These are phyloP conservation scores for Stephanocyclus meneghinianus DNA, from an alignment of 352 stramenopile species.

Conservation along the genomic window DNA sequence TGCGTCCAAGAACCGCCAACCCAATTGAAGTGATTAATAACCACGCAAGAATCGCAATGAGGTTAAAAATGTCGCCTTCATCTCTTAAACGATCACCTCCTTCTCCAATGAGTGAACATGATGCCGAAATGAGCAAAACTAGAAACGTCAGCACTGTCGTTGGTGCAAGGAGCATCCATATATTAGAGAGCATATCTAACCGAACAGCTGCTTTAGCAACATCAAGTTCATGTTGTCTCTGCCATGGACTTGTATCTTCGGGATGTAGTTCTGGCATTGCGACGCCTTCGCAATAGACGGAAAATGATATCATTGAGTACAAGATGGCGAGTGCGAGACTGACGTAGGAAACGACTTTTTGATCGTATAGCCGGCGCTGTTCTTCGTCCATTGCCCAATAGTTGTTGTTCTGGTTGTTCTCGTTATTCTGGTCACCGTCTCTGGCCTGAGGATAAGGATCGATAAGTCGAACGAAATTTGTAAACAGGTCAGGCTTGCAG, in stretches of 20 bases:
- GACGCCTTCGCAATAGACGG: slow-evolving; percentile 16
- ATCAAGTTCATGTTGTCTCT: neutral
- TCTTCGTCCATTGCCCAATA: slow-evolving; percentile 27
- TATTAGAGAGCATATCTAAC: slow-evolving; percentile 17
- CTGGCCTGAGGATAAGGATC: neutral
- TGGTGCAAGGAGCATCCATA: slow-evolving; percentile 26
- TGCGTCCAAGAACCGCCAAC: slow-evolving; percentile 9
- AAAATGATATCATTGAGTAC: slow-evolving; percentile 7
- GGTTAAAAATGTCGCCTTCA: slow-evolving; percentile 14
- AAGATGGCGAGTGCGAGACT: slow-evolving; percentile 10
- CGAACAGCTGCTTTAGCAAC: slow-evolving; percentile 12
- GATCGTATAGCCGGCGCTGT: slow-evolving; percentile 25
- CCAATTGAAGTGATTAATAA: slow-evolving; percentile 14
- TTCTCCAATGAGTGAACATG: neutral
- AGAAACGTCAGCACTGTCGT: slow-evolving; percentile 13
- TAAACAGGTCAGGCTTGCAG: neutral
- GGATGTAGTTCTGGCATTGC: slow-evolving; percentile 16
- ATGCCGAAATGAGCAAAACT: slow-evolving; percentile 12
- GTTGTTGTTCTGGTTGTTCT: slow-evolving; percentile 28
- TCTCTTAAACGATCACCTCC: slow-evolving; percentile 16
- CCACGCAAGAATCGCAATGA: slow-evolving; percentile 25
- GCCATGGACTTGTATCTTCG: slow-evolving; percentile 3
- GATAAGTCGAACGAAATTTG: neutral
- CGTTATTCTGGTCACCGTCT: slow-evolving; percentile 10
- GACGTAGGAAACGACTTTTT: slow-evolving; percentile 18